A percentile compares a stretch with the other conserved stretches of the same genome.
phyloP scores from a whole-genome alignment of 345 rosid species.

The Luvunga scandens region DNA sequence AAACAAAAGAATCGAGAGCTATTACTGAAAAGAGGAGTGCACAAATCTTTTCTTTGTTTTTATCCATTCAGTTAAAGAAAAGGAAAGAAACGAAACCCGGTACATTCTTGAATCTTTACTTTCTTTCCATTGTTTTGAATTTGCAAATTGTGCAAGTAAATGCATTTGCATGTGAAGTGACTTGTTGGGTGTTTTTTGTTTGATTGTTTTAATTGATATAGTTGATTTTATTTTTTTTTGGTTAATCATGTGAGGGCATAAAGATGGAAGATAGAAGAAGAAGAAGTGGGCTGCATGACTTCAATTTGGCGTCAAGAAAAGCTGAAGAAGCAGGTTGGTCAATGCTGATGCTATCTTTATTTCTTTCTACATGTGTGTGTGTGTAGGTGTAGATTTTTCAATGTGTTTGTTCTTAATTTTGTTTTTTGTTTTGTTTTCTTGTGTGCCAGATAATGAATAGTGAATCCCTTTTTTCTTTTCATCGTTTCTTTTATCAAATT shows the following conservation, averaged over 20 bases:
- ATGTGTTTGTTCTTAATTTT: background rate
- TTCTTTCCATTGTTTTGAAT: background rate
- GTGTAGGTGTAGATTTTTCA: background rate
- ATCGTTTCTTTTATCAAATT: background rate
- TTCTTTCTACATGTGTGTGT: background rate
- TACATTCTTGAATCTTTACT: constrained; percentile 10
- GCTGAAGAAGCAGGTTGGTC: constrained; percentile 84
- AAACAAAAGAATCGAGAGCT: too few relatives aligned
- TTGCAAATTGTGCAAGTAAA: background rate
- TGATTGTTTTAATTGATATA: background rate
- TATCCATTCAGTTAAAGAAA: background rate
- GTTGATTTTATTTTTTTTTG: background rate
- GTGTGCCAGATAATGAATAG: background rate
- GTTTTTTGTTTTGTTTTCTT: background rate
- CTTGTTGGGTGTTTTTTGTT: background rate
- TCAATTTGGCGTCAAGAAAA: constrained; percentile 77
- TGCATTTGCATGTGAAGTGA: background rate
- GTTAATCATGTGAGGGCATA: constrained; percentile 4
- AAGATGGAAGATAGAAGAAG: constrained; percentile 49
- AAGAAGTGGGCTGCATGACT: constrained; percentile 48
- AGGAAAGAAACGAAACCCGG: background rate
- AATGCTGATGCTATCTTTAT: background rate
- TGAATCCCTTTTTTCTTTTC: background rate
- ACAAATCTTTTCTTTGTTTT: background rate
- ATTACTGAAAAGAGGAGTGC: background rate